Evolutionary conservation across 768 basidiomycete species (phyloP).

Genomic region (Clathrus columnatus): DNA sequence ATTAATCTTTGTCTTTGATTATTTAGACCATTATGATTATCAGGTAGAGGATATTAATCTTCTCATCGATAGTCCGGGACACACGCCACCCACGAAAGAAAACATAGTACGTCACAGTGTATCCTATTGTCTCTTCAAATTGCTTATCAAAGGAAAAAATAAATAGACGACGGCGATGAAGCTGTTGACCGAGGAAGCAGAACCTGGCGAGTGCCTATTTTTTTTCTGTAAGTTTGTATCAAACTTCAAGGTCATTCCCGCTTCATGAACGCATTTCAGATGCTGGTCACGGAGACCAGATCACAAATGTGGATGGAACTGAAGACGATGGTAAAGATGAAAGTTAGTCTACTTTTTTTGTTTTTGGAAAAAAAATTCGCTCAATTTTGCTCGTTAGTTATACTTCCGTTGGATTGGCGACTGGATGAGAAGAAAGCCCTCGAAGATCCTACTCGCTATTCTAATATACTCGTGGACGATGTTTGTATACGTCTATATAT

Average conservation of each 20-base stretch:
- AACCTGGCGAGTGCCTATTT: constrained; percentile 5
- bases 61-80: background rate
- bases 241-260: background rate
- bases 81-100: background rate
- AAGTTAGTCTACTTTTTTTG: constrained; percentile 1
- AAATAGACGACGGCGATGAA: constrained; percentile 8
- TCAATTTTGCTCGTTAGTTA: background rate
- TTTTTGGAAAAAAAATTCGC: background rate
- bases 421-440: background rate
- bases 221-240: constrained; percentile 6
- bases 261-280: background rate
- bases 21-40: constrained; percentile 4
- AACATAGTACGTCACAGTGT: constrained; percentile 5
- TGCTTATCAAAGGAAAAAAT: background rate
- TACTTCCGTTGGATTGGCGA: constrained; percentile 6
- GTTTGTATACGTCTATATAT: background rate
- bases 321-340: constrained; percentile 8
- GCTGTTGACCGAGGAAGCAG: background rate
- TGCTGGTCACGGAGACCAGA: constrained; percentile 10
- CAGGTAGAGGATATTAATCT: constrained; percentile 1
- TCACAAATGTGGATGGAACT: constrained; percentile 6
- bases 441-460: constrained; percentile 1
- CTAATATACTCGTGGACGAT: constrained; percentile 5
- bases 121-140: background rate
- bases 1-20: background rate